Base-by-base conservation (phyloP, 495 filamentous ascomycete genomes). In the Talaromyces wortmannii region DNA sequence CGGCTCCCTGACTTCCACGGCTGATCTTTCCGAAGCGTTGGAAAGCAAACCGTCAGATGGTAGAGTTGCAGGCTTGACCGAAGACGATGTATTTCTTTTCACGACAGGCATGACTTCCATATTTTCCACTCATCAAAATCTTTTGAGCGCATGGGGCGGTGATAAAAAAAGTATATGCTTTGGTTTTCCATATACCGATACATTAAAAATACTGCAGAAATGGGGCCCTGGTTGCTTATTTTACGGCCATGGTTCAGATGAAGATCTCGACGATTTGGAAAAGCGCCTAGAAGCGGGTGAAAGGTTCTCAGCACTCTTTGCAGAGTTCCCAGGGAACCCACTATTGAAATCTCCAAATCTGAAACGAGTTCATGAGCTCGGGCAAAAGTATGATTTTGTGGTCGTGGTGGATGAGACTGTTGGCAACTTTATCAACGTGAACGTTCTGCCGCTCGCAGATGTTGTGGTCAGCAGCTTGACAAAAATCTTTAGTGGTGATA, bases 321-420 rank as follows among this genome's bases (percentile, higher is more conserved):
- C 90, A 64, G 94, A 98, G 63, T 95, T 96, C 51, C 94, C 94
- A 0, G 87, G 90, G 3, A 98, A 98, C 66, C 94, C 94, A 7
- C 76, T 97, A 16, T 76, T 98, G 10, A 87, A 83, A 53, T 86
- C 89, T 15, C 92, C 95, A 0, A 84, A 97, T 67, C 79, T 98
- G 15, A 70, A 69, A 48, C 85, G 92, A 12, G 96, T 98, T 55
- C 83, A 87, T 23, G 61, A 67, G 7, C 74, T 98, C 16, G 92
- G 92, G 7, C 86, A 96, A 63, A 78, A 78, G 50, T 94, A 90
- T 72, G 85, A 89, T 64, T 97, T 98, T 69, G 88, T 82, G 7
- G 85, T 97, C 7, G 88, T 97, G 32, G 82, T 96, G 17, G 94
- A 98, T 70, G 94, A 98, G 67, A 97, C 94, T 3, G 87, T 98